Evolutionary conservation across 495 filamentous ascomycete species (phyloP).

Genomic region (Sabuloglossum arenarium): DNA sequence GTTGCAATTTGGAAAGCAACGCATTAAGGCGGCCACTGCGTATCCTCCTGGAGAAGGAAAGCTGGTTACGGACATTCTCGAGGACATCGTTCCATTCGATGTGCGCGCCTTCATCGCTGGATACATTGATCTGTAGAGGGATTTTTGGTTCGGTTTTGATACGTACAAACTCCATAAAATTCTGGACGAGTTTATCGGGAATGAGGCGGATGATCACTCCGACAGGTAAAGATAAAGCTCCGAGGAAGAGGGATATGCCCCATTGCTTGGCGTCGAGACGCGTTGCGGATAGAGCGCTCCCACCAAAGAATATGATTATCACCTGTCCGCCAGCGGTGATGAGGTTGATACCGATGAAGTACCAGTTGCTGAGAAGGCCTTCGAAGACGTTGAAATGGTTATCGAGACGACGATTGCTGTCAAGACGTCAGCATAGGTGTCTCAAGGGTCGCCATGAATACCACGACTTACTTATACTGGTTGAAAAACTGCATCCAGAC

Average conservation of each 20-base stretch:
- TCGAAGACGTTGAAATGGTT: constrained; percentile 85
- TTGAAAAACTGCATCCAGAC: constrained; percentile 97
- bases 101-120: too few relatives aligned
- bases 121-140: too few relatives aligned
- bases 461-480: constrained; percentile 47
- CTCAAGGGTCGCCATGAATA: background rate
- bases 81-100: too few relatives aligned
- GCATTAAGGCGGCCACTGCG: constrained; percentile 76
- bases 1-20: constrained; percentile 63
- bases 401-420: constrained; percentile 56
- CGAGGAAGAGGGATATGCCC: constrained; percentile 53
- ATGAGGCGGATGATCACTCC: constrained; percentile 53
- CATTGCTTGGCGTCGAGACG: constrained; percentile 45
- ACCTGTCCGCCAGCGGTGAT: constrained; percentile 71
- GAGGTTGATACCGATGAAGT: constrained; percentile 63
- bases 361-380: constrained; percentile 53
- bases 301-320: constrained; percentile 60
- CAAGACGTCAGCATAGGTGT: background rate
- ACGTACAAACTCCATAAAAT: too few relatives aligned
- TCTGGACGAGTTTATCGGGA: constrained; percentile 41
- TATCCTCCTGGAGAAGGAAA: too few relatives aligned
- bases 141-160: too few relatives aligned
- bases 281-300: constrained; percentile 42
- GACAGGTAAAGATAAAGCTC: constrained; percentile 47
- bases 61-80: constrained; percentile 44